These are phyloP conservation scores for Venturia aucupariae DNA, from an alignment of 2,329 filamentous ascomycete genomes.

Conservation along the genomic window DNA sequence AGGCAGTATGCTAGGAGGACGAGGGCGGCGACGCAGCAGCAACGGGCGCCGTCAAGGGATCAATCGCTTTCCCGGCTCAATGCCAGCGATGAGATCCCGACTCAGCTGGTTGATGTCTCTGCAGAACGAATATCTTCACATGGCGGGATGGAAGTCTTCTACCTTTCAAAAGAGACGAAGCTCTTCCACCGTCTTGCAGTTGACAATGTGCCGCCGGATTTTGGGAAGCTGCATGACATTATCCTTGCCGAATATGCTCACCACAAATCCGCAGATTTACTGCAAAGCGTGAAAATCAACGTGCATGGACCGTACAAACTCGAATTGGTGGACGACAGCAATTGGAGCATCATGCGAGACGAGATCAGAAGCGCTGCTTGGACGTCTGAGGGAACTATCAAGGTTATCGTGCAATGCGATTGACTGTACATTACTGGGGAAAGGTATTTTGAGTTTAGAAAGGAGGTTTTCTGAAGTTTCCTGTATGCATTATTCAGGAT, in stretches of 20 bases:
- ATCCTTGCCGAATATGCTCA: not conserved
- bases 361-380: not conserved
- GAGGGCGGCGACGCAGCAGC: not conserved
- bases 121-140: not conserved
- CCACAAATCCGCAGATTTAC: not conserved
- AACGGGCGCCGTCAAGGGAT: not conserved
- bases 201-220: not conserved
- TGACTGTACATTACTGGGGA: not conserved
- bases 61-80: not conserved
- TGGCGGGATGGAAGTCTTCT: not conserved
- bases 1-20: constrained; percentile 41
- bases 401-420: not conserved
- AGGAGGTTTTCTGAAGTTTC: not conserved
- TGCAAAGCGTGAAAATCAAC: not conserved
- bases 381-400: not conserved
- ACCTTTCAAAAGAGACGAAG: not conserved
- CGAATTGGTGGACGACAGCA: not conserved
- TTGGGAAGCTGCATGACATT: not conserved
- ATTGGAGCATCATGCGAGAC: not conserved
- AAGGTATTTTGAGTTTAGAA: not conserved
- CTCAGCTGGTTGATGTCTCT: not conserved
- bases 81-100: not conserved
- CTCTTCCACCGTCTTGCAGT: not conserved
- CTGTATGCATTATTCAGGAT: not conserved
- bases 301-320: not conserved